Conservation (phyloP, 2,329 filamentous ascomycete species). For the Cercospora janseana region DNA sequence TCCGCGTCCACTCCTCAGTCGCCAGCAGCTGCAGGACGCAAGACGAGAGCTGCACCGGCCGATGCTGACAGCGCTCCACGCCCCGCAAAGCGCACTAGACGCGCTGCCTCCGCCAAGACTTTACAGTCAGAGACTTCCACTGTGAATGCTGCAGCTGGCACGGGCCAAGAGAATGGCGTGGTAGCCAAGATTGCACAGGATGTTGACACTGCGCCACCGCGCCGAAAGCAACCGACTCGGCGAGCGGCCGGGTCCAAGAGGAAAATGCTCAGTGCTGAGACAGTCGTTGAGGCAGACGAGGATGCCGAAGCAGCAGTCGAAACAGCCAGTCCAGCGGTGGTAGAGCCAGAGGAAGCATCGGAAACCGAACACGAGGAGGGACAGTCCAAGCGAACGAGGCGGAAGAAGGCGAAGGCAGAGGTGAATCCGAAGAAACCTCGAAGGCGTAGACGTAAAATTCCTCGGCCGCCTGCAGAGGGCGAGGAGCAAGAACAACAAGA, state of each 20-base stretch:
- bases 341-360: not conserved
- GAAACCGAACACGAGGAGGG: slow-evolving; percentile 9
- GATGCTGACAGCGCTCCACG: slow-evolving; percentile 9
- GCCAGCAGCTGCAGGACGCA: slow-evolving; percentile 8
- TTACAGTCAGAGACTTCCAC: too few species aligned
- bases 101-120: not conserved
- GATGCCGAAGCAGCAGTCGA: slow-evolving; percentile 16
- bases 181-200: not conserved
- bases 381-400: slow-evolving; percentile 14
- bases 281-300: slow-evolving; percentile 24
- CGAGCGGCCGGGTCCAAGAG: slow-evolving; percentile 12
- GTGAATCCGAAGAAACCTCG: slow-evolving; percentile 18
- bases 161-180: slow-evolving; percentile 9
- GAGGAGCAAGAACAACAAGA: slow-evolving; percentile 19
- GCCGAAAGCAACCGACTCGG: slow-evolving; percentile 12
- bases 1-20: not conserved
- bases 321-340: not conserved
- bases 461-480: slow-evolving; percentile 5
- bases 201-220: slow-evolving; percentile 9
- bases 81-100: slow-evolving; percentile 17
- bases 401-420: slow-evolving; percentile 17
- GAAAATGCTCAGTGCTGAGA: slow-evolving; percentile 22
- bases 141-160: slow-evolving; percentile 19
- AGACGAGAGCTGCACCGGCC: slow-evolving; percentile 12
- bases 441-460: slow-evolving; percentile 4